phyloP scores from a whole-genome alignment of 352 stramenopile species.

The Phytophthora pini region DNA sequence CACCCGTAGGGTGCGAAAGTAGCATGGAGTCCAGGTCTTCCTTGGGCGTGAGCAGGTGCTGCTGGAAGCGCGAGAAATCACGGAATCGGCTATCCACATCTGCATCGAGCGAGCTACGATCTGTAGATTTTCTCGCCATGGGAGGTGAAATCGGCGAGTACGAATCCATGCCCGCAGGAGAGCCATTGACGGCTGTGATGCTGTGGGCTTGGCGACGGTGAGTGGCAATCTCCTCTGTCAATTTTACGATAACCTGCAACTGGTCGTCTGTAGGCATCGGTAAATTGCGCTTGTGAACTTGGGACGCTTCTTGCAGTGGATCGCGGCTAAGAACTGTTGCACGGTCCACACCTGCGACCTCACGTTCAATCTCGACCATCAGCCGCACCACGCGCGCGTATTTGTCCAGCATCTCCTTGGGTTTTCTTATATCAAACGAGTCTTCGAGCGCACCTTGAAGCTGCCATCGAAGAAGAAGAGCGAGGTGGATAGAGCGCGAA shows the following conservation, averaged over 20 bases:
- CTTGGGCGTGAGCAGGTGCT: constrained; percentile 84
- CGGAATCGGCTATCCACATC: constrained; percentile 78
- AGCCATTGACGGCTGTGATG: constrained; percentile 26
- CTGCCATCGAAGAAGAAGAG: constrained; percentile 86
- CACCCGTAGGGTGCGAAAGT: constrained; percentile 37
- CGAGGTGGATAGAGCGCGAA: constrained; percentile 86
- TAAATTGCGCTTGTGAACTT: constrained; percentile 64
- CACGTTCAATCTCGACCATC: constrained; percentile 88
- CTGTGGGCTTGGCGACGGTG: constrained; percentile 66
- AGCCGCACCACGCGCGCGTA: constrained; percentile 83
- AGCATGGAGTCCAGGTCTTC: constrained; percentile 62
- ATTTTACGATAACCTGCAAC: constrained; percentile 78
- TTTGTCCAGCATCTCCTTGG: constrained; percentile 87
- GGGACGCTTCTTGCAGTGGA: constrained; percentile 31
- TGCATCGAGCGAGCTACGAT: constrained; percentile 34
- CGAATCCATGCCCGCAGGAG: constrained; percentile 32
- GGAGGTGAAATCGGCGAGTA: constrained; percentile 51
- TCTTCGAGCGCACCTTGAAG: constrained; percentile 89
- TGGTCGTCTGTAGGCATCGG: constrained; percentile 88
- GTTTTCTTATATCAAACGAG: constrained; percentile 77
- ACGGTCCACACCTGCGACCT: constrained; percentile 78
- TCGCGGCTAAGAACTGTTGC: constrained; percentile 68
- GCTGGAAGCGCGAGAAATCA: constrained; percentile 88
- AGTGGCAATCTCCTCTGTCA: constrained; percentile 77
- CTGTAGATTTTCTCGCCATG: constrained; percentile 24